A percentile compares a stretch with the other conserved stretches of the same genome.
phyloP scores from a whole-genome alignment of 106 monocot genomes.

The Agapanthus africanus region DNA sequence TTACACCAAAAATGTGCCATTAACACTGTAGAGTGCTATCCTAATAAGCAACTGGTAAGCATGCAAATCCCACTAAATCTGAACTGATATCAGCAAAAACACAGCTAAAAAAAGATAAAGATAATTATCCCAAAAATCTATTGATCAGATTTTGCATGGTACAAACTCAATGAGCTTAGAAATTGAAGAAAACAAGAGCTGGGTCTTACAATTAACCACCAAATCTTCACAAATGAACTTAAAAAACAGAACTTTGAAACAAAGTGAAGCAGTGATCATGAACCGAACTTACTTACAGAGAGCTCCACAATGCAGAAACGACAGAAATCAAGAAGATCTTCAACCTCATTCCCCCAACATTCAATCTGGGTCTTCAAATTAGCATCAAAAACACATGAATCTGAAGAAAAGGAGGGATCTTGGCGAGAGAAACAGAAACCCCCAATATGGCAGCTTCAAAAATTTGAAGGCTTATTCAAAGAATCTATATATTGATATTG shows the following conservation, averaged over 20 bases:
- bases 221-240: neutral
- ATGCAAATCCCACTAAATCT: neutral
- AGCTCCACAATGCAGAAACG: neutral
- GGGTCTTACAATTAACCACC: neutral
- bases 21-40: neutral
- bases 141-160: neutral
- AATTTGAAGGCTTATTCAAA: neutral
- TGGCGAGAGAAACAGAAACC: neutral
- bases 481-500: neutral
- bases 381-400: neutral
- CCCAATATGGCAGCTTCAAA: neutral
- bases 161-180: neutral
- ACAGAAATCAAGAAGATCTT: neutral
- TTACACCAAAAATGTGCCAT: neutral
- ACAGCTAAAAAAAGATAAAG: neutral
- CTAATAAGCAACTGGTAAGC: neutral
- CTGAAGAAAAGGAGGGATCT: constrained; percentile 1
- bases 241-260: neutral
- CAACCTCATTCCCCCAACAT: neutral
- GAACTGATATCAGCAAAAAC: neutral
- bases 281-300: neutral
- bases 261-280: neutral
- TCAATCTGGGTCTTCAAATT: constrained; percentile 2
- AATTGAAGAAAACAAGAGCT: neutral
- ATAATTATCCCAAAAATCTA: neutral